Base-by-base conservation (phyloP, 1,139 yeast species). In the Blastobotrys buckinghamii region DNA sequence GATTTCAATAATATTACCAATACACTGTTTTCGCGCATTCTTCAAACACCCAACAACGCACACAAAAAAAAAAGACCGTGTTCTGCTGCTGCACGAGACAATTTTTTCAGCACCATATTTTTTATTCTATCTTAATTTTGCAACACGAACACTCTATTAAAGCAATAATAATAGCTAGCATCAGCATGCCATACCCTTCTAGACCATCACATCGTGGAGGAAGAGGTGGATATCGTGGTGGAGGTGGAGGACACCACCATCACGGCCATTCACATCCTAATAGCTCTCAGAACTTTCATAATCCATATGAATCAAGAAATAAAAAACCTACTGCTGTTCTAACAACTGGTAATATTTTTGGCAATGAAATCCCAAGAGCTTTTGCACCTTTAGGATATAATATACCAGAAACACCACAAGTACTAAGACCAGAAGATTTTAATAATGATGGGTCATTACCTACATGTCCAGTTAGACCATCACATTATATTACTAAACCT, bases 381-480 rank as follows among this genome's bases (percentile, higher is more conserved):
- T 63, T 58, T 49, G 59, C 63, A 4, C 67, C 67, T 4, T 50
- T 63, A 27, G 66, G 62, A 13, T 63, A 63, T 46, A 50, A 54
- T 4, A 38, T 52, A 5, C 61, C 59, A 8, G 42, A 52, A 1
- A 52, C 49, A 7, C 61, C 64, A 4, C 32, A 47, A 2, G 58
- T 56, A 19, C 48, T 62, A 12, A 45, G 48, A 3, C 58, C 62
- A 7, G 57, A 55, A 20, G 64, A 63, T 38, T 62, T 52, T 48
- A 54, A 51, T 38, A 58, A 54, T 22, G 65, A 60, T 32, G 44
- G 55, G 6, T 57, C 62, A 1, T 45, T 62, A 38, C 66, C 66
- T 1, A 42, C 49, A 35, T 61, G 58, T 50, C 62, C 61, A 3
- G 49, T 49, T 8, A 47, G 60, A 30, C 57, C 54, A 17, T 60